A percentile compares a stretch with the other conserved stretches of the same genome.
These are phyloP conservation scores for Cornus kousa DNA, from an alignment of 148 eudicot genomes.

Conservation along the genomic window DNA sequence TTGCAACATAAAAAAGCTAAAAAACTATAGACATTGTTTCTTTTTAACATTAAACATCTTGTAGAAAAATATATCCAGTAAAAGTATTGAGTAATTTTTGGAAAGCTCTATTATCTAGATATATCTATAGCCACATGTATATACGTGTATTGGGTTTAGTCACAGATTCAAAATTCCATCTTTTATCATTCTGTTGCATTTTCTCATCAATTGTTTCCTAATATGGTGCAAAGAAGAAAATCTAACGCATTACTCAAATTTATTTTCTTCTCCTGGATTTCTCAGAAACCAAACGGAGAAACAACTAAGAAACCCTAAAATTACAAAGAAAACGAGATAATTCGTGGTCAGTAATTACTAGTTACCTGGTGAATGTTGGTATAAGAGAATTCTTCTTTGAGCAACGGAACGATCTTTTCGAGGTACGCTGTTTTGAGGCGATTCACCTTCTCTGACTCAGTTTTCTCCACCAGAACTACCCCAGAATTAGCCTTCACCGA, in stretches of 20 bases:
- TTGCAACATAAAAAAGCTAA: not conserved
- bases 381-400: constrained; percentile 81
- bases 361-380: constrained; percentile 76
- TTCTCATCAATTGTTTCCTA: not conserved
- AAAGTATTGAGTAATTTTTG: not conserved
- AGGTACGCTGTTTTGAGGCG: constrained; percentile 69
- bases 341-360: not conserved
- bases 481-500: constrained; percentile 50
- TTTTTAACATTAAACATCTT: not conserved
- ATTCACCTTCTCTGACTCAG: constrained; percentile 54
- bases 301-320: not conserved
- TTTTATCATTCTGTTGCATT: not conserved
- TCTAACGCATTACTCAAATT: not conserved
- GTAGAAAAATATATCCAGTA: not conserved
- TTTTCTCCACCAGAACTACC: constrained; percentile 60
- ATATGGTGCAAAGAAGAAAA: not conserved
- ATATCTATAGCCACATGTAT: too few species aligned
- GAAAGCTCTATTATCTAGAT: too few species aligned
- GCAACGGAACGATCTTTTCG: constrained; percentile 69
- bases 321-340: constrained; percentile 10
- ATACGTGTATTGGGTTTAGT: too few species aligned
- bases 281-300: not conserved
- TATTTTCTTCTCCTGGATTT: not conserved
- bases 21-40: not conserved
- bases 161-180: too few species aligned